phyloP scores from a whole-genome alignment of 2,329 filamentous ascomycete species.

The Hypoxylon sp. region DNA sequence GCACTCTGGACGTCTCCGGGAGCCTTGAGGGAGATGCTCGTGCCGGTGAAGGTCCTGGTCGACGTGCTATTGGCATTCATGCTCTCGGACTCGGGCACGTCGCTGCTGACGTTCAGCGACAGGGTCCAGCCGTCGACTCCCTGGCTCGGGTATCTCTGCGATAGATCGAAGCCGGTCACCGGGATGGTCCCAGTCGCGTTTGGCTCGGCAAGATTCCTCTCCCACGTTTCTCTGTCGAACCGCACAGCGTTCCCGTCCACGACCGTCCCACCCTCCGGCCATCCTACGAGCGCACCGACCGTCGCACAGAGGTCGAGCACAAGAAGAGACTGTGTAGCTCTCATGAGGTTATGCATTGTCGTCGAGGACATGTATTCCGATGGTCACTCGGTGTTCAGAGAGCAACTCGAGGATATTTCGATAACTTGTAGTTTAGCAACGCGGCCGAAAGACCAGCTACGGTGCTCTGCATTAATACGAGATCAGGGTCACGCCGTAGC shows the following conservation, averaged over 20 bases:
- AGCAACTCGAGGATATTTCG: neutral
- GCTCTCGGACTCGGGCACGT: slow-evolving; percentile 38
- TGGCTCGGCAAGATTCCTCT: slow-evolving; percentile 54
- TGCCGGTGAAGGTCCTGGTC: slow-evolving; percentile 39
- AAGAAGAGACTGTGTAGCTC: neutral
- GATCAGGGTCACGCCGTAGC: slow-evolving; percentile 15
- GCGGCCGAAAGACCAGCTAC: neutral
- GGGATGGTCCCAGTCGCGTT: slow-evolving; percentile 31
- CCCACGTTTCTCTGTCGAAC: slow-evolving; percentile 39
- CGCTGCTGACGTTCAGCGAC: slow-evolving; percentile 39
- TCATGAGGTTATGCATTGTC: slow-evolving; percentile 6
- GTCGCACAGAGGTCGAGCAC: slow-evolving; percentile 3
- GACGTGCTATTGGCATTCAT: slow-evolving; percentile 34
- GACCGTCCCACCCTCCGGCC: slow-evolving; percentile 48
- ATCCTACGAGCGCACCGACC: slow-evolving; percentile 48
- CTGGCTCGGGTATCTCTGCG: slow-evolving; percentile 59
- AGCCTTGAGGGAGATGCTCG: slow-evolving; percentile 40
- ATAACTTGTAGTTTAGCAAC: neutral
- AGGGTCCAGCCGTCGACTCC: slow-evolving; percentile 54
- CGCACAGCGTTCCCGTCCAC: slow-evolving; percentile 38
- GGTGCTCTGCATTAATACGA: too few species aligned
- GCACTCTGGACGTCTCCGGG: slow-evolving; percentile 25
- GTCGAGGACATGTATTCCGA: neutral
- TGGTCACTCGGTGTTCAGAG: too few species aligned
- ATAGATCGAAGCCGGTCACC: slow-evolving; percentile 35